Evolutionary conservation across 2,329 filamentous ascomycete species (phyloP).

Genomic region (Monosporascus sp.): DNA sequence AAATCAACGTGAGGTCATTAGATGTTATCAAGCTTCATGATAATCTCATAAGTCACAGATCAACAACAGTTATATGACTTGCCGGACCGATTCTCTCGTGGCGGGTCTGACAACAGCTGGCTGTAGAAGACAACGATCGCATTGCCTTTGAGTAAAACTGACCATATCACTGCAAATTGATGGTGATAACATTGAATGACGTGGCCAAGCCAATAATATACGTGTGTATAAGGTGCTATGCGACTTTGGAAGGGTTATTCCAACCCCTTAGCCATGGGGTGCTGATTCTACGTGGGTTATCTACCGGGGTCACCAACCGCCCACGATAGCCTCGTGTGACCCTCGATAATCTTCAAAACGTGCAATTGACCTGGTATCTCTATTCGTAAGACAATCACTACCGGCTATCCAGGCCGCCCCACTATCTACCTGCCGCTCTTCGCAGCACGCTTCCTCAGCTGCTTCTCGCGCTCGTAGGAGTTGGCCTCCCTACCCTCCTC

Average conservation of each 20-base stretch:
- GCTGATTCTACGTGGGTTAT: no score
- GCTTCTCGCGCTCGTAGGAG: conserved; percentile 82
- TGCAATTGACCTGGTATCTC: neutral
- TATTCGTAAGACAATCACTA: neutral
- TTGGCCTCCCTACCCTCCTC: conserved; percentile 86
- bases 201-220: no score
- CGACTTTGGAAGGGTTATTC: no score
- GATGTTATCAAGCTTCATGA: no score
- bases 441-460: conserved; percentile 63
- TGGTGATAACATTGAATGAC: no score
- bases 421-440: conserved; percentile 28
- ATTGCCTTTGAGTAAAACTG: no score
- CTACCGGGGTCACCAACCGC: no score
- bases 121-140: neutral
- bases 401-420: neutral
- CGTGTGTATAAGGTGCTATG: no score
- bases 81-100: neutral
- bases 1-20: no score
- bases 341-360: neutral
- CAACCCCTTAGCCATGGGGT: no score
- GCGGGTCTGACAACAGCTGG: neutral
- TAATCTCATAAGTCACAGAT: neutral
- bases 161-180: no score
- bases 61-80: neutral
- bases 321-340: neutral